Evolutionary conservation across 257 asterid genomes (phyloP).

Genomic region (Forsythia viridissima): DNA sequence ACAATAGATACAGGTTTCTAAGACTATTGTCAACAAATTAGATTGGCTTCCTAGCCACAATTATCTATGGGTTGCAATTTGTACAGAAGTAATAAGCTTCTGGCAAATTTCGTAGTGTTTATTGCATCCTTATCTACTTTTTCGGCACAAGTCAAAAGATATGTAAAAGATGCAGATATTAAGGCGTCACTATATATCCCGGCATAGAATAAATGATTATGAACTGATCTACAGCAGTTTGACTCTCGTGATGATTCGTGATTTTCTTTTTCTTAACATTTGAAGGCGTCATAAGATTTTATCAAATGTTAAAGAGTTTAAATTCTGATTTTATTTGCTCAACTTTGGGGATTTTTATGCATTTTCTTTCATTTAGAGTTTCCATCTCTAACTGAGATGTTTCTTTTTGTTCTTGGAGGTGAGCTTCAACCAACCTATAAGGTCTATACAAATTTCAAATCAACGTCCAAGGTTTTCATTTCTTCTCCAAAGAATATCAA

Average conservation of each 20-base stretch:
- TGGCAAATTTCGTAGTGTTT: slow-evolving; percentile 8
- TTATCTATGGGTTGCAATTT: slow-evolving; percentile 1
- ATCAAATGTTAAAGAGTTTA: no score
- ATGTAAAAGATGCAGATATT: background rate
- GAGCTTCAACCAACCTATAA: background rate
- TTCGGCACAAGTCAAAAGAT: background rate
- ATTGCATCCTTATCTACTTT: slow-evolving; percentile 2
- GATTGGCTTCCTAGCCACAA: slow-evolving; percentile 6
- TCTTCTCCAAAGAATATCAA: background rate
- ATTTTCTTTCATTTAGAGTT: background rate
- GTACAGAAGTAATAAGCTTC: slow-evolving; percentile 15
- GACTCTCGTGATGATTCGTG: background rate
- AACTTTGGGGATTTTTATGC: background rate
- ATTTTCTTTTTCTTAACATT: background rate
- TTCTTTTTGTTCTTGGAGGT: background rate
- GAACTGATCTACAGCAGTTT: background rate
- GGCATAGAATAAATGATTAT: background rate
- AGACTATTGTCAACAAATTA: background rate
- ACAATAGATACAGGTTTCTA: slow-evolving; percentile 4
- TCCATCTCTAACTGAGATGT: background rate
- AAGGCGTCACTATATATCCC: background rate
- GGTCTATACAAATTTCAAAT: background rate
- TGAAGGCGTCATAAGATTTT: background rate
- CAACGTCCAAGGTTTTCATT: no score
- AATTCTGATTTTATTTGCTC: background rate